phyloP scores from a whole-genome alignment of 2,329 filamentous ascomycete genomes.

The Harringtonia aguacate region DNA sequence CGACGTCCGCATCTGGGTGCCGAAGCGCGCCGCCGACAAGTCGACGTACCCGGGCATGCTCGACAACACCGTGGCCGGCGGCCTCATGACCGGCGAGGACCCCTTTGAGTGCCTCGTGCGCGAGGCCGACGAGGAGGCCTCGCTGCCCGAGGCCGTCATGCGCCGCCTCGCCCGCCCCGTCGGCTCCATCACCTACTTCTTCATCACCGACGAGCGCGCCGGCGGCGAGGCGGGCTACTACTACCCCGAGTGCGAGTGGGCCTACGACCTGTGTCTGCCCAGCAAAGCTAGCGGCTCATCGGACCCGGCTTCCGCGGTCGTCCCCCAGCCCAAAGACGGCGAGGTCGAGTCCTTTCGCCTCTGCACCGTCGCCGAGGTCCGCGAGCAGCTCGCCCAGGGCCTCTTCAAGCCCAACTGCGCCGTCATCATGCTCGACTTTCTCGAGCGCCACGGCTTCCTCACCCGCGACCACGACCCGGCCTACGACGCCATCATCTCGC shows the following conservation, averaged over 20 bases:
- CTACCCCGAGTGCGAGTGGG: slow-evolving; percentile 84
- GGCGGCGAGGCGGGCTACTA: slow-evolving; percentile 74
- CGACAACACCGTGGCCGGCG: slow-evolving; percentile 85
- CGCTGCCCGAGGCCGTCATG: slow-evolving; percentile 60
- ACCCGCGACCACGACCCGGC: slow-evolving; percentile 69
- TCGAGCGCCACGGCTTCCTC: slow-evolving; percentile 73
- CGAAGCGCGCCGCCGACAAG: slow-evolving; percentile 64
- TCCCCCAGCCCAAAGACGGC: slow-evolving; percentile 69
- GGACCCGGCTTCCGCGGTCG: slow-evolving; percentile 32
- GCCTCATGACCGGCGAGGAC: slow-evolving; percentile 69
- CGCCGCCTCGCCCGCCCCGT: slow-evolving; percentile 44
- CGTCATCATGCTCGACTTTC: slow-evolving; percentile 76
- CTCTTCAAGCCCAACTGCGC: slow-evolving; percentile 93
- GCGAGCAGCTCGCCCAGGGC: slow-evolving; percentile 55
- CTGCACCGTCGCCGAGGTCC: slow-evolving; percentile 61
- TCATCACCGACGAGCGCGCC: slow-evolving; percentile 63
- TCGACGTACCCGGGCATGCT: slow-evolving; percentile 85
- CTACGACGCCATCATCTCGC: slow-evolving; percentile 62
- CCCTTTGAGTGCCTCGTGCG: slow-evolving; percentile 75
- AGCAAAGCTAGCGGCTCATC: no score
- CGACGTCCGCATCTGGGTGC: slow-evolving; percentile 73
- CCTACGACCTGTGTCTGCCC: slow-evolving; percentile 79
- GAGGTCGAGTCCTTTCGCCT: slow-evolving; percentile 83
- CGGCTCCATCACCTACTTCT: slow-evolving; percentile 75
- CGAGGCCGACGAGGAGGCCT: slow-evolving; percentile 84